These are phyloP conservation scores for Lachnellula willkommii DNA, from an alignment of 2,329 filamentous ascomycete genomes.

Conservation along the genomic window DNA sequence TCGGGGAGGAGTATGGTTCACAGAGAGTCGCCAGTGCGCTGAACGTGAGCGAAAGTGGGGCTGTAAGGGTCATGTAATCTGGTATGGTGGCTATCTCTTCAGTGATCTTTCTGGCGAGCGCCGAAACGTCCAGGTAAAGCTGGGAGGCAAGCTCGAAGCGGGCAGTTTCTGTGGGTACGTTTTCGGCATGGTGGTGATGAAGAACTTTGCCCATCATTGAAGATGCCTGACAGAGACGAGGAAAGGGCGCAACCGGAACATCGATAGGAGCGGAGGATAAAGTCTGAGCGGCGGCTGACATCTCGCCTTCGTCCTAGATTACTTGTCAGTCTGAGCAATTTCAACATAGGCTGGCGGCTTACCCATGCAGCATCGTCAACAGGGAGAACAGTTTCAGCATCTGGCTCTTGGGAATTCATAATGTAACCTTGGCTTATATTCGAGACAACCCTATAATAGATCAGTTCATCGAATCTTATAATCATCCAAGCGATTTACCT, in stretches of 20 bases:
- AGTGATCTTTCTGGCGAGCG: constrained; percentile 21
- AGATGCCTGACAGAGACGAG: constrained; percentile 41
- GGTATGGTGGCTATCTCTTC: constrained; percentile 22
- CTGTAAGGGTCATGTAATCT: constrained; percentile 24
- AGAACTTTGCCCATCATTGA: constrained; percentile 34
- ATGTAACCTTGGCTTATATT: constrained; percentile 27
- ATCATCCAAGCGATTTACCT: constrained; percentile 25
- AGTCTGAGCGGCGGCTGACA: constrained; percentile 25
- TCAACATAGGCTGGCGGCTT: constrained; percentile 5
- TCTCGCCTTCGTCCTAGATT: constrained; percentile 35
- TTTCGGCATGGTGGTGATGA: constrained; percentile 26
- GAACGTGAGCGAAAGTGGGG: constrained; percentile 27
- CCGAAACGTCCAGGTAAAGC: constrained; percentile 24
- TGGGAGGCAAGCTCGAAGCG: constrained; percentile 22
- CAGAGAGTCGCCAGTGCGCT: constrained; percentile 31
- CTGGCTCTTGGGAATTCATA: constrained; percentile 28
- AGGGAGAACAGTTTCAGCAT: constrained; percentile 21
- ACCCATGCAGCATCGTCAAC: constrained; percentile 38
- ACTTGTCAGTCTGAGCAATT: constrained; percentile 2
- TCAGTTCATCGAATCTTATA: constrained; percentile 7
- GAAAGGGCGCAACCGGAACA: constrained; percentile 44
- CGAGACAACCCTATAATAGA: constrained; percentile 24
- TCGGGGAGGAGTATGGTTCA: constrained; percentile 35
- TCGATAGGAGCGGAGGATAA: constrained; percentile 35
- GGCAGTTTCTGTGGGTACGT: constrained; percentile 17